These are phyloP conservation scores for Arthroderma uncinatum DNA, from an alignment of 2,329 filamentous ascomycete genomes.

Conservation along the genomic window DNA sequence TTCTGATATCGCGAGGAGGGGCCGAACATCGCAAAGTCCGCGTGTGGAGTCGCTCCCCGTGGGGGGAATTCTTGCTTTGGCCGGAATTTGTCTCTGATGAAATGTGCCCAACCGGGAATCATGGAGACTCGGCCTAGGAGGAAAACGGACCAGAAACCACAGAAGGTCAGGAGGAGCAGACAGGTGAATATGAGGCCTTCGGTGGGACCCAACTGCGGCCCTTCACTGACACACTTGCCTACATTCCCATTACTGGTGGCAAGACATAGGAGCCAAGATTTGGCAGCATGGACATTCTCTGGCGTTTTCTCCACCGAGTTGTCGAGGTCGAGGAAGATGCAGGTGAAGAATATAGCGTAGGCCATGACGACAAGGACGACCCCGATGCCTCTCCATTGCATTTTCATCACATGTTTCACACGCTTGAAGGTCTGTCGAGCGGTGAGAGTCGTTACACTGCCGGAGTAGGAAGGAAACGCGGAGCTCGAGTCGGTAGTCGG, in stretches of 20 bases:
- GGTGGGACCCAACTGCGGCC: slow-evolving; percentile 54
- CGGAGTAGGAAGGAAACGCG: slow-evolving; percentile 60
- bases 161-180: slow-evolving; percentile 70
- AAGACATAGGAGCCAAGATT: slow-evolving; percentile 65
- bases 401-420: slow-evolving; percentile 70
- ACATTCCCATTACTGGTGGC: slow-evolving; percentile 47
- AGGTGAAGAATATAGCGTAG: slow-evolving; percentile 87
- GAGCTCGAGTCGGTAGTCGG: slow-evolving; percentile 59
- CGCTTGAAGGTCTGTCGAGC: slow-evolving; percentile 81
- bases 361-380: slow-evolving; percentile 82
- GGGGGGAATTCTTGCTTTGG: slow-evolving; percentile 65
- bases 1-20: slow-evolving; percentile 14
- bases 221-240: slow-evolving; percentile 51
- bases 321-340: slow-evolving; percentile 83
- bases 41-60: slow-evolving; percentile 50
- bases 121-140: slow-evolving; percentile 77
- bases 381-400: slow-evolving; percentile 89
- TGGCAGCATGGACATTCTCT: slow-evolving; percentile 45
- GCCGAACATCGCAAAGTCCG: slow-evolving; percentile 69
- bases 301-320: slow-evolving; percentile 51
- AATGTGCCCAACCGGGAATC: slow-evolving; percentile 68
- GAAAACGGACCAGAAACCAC: slow-evolving; percentile 73
- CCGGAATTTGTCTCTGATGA: slow-evolving; percentile 43
- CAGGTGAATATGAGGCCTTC: slow-evolving; percentile 70
- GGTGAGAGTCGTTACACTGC: slow-evolving; percentile 66